Evolutionary conservation across 2,329 filamentous ascomycete species (phyloP), one percentile per base, ranked within the genome.

Genomic region (Leptographium galeiforme): DNA sequence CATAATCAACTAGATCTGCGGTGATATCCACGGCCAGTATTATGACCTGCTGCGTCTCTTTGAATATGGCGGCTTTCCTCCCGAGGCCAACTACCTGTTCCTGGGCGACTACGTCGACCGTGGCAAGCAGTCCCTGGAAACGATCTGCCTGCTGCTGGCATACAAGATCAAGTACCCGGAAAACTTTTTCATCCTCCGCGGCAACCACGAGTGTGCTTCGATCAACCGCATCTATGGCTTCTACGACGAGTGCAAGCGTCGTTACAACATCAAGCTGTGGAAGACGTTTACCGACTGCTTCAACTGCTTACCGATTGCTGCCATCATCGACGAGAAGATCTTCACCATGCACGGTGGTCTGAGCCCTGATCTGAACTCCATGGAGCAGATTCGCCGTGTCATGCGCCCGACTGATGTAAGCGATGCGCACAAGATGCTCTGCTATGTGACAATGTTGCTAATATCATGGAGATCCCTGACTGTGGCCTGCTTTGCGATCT

Each of bases 91-190:
- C 78, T 98, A 97, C 73, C 88, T 98, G 63, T 98, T 98, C 79
- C 86, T 98, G 50, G 93, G 93, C 62, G 93, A 98, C 69, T 98
- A 98, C 66, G 93, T 98, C 64, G 93, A 98, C 70, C 85, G 93
- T 75, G 93, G 93, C 75, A 97, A 98, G 79, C 93, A 98, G 73
- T 96, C 91, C 40, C 84, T 98, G 53, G 93, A 98, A 77, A 97
- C 93, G 61, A 97, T 98, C 72, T 95, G 89, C 75, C 78, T 98
- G 59, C 79, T 98, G 54, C 81, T 98, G 51, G 89, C 89, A 58
- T 98, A 97, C 82, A 98, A 98, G 82, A 95, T 98, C 81, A 97
- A 97, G 76, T 97, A 95, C 69, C 93, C 93, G 49, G 93, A 98
- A 74, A 98, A 98, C 77, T 97, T 98, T 76, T 98, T 98, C 77